These are phyloP conservation scores for Neurospora sp. DNA, from an alignment of 495 filamentous ascomycete species.

Conservation along the genomic window DNA sequence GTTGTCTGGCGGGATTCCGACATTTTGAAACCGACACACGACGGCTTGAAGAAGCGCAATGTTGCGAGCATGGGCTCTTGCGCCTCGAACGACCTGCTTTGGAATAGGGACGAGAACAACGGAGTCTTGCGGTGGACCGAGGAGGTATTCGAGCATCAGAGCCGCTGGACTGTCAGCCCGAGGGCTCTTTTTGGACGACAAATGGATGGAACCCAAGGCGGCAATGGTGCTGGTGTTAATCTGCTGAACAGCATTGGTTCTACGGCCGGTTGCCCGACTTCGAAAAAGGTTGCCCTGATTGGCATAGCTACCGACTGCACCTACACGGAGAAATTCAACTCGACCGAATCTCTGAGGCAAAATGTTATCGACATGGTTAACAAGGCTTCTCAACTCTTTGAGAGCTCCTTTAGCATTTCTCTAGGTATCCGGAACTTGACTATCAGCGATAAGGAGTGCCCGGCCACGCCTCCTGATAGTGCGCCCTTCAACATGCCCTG, in stretches of 20 bases:
- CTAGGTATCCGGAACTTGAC: slow-evolving; percentile 81
- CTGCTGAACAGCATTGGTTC: slow-evolving; percentile 71
- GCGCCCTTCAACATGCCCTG: slow-evolving; percentile 80
- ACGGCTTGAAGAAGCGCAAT: slow-evolving; percentile 28
- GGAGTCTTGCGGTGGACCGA: slow-evolving; percentile 45
- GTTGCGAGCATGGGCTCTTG: slow-evolving; percentile 37
- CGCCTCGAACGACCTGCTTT: slow-evolving; percentile 54
- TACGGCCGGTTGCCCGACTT: slow-evolving; percentile 72
- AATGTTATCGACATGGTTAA: slow-evolving; percentile 83
- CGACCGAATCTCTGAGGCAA: slow-evolving; percentile 44
- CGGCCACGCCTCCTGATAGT: slow-evolving; percentile 48
- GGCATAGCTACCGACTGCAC: slow-evolving; percentile 90
- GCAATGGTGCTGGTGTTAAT: slow-evolving; percentile 79
- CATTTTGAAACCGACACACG: slow-evolving; percentile 33
- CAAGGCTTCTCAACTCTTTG: slow-evolving; percentile 75
- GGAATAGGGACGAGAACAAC: slow-evolving; percentile 59
- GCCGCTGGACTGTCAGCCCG: slow-evolving; percentile 22
- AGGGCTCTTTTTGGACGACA: slow-evolving; percentile 33
- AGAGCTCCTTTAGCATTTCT: slow-evolving; percentile 86
- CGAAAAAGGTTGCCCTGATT: slow-evolving; percentile 80
- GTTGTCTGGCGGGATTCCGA: slow-evolving; percentile 87
- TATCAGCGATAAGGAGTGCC: slow-evolving; percentile 58
- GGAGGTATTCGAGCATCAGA: slow-evolving; percentile 13
- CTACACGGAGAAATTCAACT: slow-evolving; percentile 62
- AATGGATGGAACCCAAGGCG: slow-evolving; percentile 46